Base-by-base conservation (phyloP, 352 stramenopile species). In the Globisporangium mamillatum region DNA sequence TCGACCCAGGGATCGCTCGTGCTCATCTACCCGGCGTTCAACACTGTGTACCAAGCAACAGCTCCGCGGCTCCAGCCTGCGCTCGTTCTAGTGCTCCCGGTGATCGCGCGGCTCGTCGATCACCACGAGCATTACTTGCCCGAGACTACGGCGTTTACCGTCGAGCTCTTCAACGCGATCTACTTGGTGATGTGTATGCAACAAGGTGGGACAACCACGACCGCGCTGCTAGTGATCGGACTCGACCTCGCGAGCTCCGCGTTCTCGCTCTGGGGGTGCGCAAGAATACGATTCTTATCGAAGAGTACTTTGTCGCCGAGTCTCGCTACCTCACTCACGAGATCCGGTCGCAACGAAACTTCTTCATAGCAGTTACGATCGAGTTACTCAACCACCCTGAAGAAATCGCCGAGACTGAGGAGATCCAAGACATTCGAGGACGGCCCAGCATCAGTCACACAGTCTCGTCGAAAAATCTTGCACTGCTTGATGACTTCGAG, bases 171-270 rank as follows among this genome's bases (percentile, higher is more conserved):
- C 66, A 77, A 82, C 36, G 46, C 72, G 3, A 52, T 86, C 12
- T 86, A 81, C 52, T 22, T 82, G 8, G 67, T 72, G 2, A 72
- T 63, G 3, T 80, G 73, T 52, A 82, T 84, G 70, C 71, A 82
- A n/a, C 67, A 41, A 5, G 25, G 10, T 0, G 25, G 14, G 1
- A 24, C 53, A 5, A 36, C 25, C 3, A 14, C 25, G n/a, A 38
- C 53, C 24, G 25, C 52, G 10, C 25, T 44, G 18, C 8, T 65
- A 3, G 44, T 56, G 44, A 58, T 58, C 20, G 27, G 9, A 9
- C 38, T 58, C 25, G 44, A 48, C 27, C 7, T 48, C 18, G 46
- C 25, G 16, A 24, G 53, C 25, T 59, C 14, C 5, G 18, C 16
- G 18, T 12, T 56, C 12, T 64, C 38, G 38, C 59, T 64, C 2